These are phyloP conservation scores for Basidioascus undulatus DNA, from an alignment of 768 basidiomycete genomes.

Conservation along the genomic window DNA sequence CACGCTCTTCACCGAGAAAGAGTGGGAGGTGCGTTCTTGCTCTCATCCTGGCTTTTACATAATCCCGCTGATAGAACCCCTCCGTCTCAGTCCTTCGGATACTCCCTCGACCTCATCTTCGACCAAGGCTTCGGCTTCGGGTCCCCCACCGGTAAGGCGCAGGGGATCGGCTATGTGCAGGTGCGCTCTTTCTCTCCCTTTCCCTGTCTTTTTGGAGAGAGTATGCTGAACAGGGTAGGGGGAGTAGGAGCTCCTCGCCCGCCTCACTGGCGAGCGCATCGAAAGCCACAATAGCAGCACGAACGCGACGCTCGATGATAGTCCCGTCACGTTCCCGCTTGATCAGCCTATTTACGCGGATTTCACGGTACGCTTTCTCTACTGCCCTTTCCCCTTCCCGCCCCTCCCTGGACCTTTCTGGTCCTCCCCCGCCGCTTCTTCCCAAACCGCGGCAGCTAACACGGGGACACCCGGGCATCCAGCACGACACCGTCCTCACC, in stretches of 20 bases:
- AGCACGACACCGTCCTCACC: slow-evolving; percentile 4
- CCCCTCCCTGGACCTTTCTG: not conserved
- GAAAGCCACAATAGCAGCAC: slow-evolving; percentile 51
- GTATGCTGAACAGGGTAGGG: no score
- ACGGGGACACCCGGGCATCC: no score
- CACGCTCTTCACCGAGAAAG: slow-evolving; percentile 19
- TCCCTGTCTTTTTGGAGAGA: no score
- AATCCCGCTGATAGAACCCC: not conserved
- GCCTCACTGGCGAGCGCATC: slow-evolving; percentile 40
- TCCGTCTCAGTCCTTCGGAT: slow-evolving; percentile 4
- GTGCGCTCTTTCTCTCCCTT: no score
- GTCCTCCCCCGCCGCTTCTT: not conserved
- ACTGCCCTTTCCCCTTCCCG: slow-evolving; percentile 7
- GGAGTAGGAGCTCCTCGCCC: slow-evolving; percentile 58
- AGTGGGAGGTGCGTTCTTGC: slow-evolving; percentile 12
- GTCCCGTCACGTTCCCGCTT: slow-evolving; percentile 21
- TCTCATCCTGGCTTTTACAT: not conserved
- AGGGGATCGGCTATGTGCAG: slow-evolving; percentile 59
- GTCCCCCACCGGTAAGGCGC: slow-evolving; percentile 33
- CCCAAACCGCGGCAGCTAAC: not conserved
- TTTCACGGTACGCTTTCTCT: slow-evolving; percentile 15
- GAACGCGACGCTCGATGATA: slow-evolving; percentile 55
- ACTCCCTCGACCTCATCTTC: slow-evolving; percentile 17
- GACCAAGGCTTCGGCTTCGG: slow-evolving; percentile 41
- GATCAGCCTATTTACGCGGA: slow-evolving; percentile 21